Evolutionary conservation across 140 eudicot genomes (phyloP), one percentile per base, ranked within the genome.

Genomic region (Stevia rebaudiana): DNA sequence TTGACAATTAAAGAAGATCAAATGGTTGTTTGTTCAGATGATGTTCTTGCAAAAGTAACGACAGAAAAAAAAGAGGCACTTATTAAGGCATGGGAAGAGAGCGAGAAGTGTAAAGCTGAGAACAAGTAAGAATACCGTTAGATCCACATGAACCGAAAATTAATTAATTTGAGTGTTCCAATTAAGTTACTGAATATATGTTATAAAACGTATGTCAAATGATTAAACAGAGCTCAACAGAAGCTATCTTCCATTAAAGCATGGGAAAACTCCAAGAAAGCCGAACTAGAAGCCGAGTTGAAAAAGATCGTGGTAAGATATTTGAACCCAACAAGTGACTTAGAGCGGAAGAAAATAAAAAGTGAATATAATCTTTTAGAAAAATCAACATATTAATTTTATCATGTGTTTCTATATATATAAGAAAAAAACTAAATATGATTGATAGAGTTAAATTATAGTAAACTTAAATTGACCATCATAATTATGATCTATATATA

Each of bases 81-180:
- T 33, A 76, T 91, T 63, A 87, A 68, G 73, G 96, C 98, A 73
- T 91, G 98, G 98, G 96, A 87, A 76, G 98, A 91, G 79, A 91
- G 98, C 42, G 98, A 81, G 82, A 91, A 87, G 65, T 78, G 82
- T 4, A 91, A 83, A 68, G 95, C 89, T 47, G 91, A 87, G 37
- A 91, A 91, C 91, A 91, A 83, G 96, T 91, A 86, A 79, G 76
- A 44, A 23, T 60, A 52, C 24, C 10, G 8, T 24, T 67, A 16
- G 36, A 35, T 65, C 47, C 19, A 50, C 51, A 15, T 54, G 37
- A 50, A 41, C 16, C 46, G 3, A n/a, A n/a, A n/a, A n/a, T n/a
- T n/a, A n/a, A n/a, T n/a, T n/a, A n/a, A n/a, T n/a, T 17, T 18
- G n/a, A 25, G 31, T 16, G 17, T 31, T 24, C 37, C 35, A n/a